Evolutionary conservation across 2,329 filamentous ascomycete species (phyloP).

Genomic region (Cordyceps cateniannulata): DNA sequence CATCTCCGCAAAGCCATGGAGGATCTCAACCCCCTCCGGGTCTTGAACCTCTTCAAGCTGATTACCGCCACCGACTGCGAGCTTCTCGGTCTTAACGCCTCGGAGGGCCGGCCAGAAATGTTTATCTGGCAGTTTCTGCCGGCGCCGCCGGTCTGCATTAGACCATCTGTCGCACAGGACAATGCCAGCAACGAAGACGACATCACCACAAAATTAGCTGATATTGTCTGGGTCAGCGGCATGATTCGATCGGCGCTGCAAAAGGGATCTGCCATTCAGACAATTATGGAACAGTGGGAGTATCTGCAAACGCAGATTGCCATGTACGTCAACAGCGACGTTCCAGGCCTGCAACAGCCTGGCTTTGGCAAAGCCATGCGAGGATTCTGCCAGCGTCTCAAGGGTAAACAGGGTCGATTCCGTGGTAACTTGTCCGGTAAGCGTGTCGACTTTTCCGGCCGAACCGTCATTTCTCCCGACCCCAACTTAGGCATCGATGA

Average conservation of each 20-base stretch:
- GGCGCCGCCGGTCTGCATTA: constrained; percentile 87
- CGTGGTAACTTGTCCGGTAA: constrained; percentile 96
- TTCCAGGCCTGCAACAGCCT: constrained; percentile 84
- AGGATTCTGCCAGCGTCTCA: constrained; percentile 90
- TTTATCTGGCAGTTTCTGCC: constrained; percentile 97
- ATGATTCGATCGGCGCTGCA: constrained; percentile 76
- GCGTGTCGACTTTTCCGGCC: constrained; percentile 95
- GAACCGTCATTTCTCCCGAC: constrained; percentile 96
- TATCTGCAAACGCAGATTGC: constrained; percentile 92
- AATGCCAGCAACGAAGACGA: constrained; percentile 93
- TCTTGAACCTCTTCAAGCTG: constrained; percentile 85
- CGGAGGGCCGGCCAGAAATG: constrained; percentile 87
- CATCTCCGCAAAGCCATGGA: constrained; percentile 89
- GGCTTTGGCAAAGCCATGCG: constrained; percentile 83
- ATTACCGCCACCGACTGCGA: constrained; percentile 84
- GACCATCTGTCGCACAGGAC: constrained; percentile 90
- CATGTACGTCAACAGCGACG: constrained; percentile 96
- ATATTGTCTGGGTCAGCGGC: constrained; percentile 89
- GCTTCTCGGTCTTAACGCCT: constrained; percentile 78
- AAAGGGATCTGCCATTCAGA: constrained; percentile 77
- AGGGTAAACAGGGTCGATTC: constrained; percentile 96
- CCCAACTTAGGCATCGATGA: constrained; percentile 91
- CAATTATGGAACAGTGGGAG: constrained; percentile 98
- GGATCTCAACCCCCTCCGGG: constrained; percentile 82
- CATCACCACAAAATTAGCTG: constrained; percentile 90